A percentile compares a stretch with the other conserved stretches of the same genome.
phyloP scores from a whole-genome alignment of 1,284 basidiomycete species.

The Sutorius eximius region DNA sequence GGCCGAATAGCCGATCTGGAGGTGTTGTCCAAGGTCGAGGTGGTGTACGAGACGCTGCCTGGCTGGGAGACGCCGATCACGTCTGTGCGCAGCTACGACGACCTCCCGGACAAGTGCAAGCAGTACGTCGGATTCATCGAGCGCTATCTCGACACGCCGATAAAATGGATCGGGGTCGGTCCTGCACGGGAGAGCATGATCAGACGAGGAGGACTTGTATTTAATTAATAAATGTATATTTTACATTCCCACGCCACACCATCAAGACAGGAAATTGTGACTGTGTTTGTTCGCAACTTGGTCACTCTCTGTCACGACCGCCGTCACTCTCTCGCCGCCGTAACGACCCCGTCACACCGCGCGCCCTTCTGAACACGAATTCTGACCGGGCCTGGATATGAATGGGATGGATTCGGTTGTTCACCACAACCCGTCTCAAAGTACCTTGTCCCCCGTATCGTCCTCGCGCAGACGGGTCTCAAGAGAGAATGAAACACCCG shows the following conservation, averaged over 20 bases:
- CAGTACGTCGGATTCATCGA: constrained; percentile 92
- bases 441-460: constrained; percentile 31
- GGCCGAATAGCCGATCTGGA: constrained; percentile 75
- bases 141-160: constrained; percentile 71
- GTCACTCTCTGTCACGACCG: constrained; percentile 48
- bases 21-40: constrained; percentile 77
- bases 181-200: constrained; percentile 84
- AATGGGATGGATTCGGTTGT: constrained; percentile 38
- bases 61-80: constrained; percentile 91
- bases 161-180: constrained; percentile 93
- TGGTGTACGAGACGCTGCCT: constrained; percentile 87
- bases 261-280: constrained; percentile 28
- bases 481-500: constrained; percentile 68
- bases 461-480: constrained; percentile 51
- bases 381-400: constrained; percentile 18
- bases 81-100: constrained; percentile 65
- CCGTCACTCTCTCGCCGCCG: constrained; percentile 36
- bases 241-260: constrained; percentile 30
- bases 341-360: constrained; percentile 35
- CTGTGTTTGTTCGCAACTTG: constrained; percentile 28
- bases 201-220: constrained; percentile 24
- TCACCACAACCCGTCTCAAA: constrained; percentile 33
- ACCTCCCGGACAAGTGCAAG: constrained; percentile 84
- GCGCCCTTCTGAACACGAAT: constrained; percentile 19
- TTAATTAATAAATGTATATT: constrained; percentile 21